phyloP scores from a whole-genome alignment of 441 rosid genomes.

The Heliophila coronopifolia region DNA sequence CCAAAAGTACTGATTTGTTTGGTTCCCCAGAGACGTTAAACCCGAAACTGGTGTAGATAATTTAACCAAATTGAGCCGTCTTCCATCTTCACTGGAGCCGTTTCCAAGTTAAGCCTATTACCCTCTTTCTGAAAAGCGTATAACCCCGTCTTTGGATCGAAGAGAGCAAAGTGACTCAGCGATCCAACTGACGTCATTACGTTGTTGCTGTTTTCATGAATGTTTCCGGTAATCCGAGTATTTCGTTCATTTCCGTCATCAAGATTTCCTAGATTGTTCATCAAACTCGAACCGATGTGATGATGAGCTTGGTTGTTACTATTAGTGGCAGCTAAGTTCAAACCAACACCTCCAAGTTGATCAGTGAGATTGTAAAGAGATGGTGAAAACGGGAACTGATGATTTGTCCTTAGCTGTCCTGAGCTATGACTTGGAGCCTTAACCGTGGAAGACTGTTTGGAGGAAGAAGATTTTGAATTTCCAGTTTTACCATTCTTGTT shows the following conservation, averaged over 20 bases:
- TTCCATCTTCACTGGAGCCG: conserved; percentile 32
- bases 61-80: conserved; percentile 16
- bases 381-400: conserved; percentile 25
- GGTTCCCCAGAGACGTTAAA: conserved; percentile 22
- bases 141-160: conserved; percentile 17
- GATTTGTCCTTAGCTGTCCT: conserved; percentile 24
- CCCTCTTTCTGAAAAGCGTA: conserved; percentile 28
- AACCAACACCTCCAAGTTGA: conserved; percentile 30
- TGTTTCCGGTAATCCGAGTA: conserved; percentile 7
- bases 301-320: conserved; percentile 26
- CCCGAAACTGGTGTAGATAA: conserved; percentile 18
- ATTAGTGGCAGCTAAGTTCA: conserved; percentile 23
- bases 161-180: conserved; percentile 15
- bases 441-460: conserved; percentile 23
- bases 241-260: conserved; percentile 21
- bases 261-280: conserved; percentile 28
- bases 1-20: conserved; percentile 27
- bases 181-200: conserved; percentile 22
- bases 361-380: conserved; percentile 25
- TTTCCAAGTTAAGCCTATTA: conserved; percentile 17
- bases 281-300: conserved; percentile 20
- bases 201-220: conserved; percentile 18
- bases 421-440: conserved; percentile 25
- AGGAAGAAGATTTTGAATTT: conserved; percentile 20
- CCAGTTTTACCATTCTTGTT: conserved; percentile 24